Evolutionary conservation across 352 stramenopile species (phyloP).

Genomic region (Phytophthora vignae): DNA sequence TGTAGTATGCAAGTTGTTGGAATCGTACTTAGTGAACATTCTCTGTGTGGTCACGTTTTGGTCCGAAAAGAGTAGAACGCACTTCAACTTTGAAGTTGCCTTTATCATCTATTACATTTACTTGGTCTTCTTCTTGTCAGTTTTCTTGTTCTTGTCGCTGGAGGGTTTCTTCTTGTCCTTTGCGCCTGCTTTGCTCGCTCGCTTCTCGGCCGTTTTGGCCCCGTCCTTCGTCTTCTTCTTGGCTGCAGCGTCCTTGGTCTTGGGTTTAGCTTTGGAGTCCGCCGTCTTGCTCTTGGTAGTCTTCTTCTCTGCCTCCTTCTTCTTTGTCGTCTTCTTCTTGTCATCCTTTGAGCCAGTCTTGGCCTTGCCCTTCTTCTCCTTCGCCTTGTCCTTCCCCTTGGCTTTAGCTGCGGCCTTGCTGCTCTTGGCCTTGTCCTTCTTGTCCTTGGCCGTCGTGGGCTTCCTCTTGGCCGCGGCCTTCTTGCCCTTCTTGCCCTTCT

Average conservation of each 20-base stretch:
- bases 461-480: slow-evolving; percentile 42
- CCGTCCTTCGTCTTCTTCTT: slow-evolving; percentile 41
- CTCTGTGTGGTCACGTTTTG: not conserved
- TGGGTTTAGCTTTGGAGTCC: slow-evolving; percentile 22
- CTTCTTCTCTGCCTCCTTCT: slow-evolving; percentile 27
- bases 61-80: not conserved
- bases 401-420: slow-evolving; percentile 40
- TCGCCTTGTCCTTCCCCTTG: slow-evolving; percentile 30
- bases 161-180: slow-evolving; percentile 30
- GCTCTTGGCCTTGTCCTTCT: slow-evolving; percentile 50
- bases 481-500: slow-evolving; percentile 59
- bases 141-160: slow-evolving; percentile 27
- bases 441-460: slow-evolving; percentile 28
- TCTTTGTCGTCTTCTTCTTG: slow-evolving; percentile 29
- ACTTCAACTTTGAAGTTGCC: slow-evolving; percentile 10
- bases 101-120: slow-evolving; percentile 1
- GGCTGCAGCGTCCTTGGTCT: slow-evolving; percentile 23
- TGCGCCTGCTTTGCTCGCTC: slow-evolving; percentile 17
- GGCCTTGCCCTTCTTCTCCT: slow-evolving; percentile 37
- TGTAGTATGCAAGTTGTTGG: slow-evolving; percentile 12
- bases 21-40: not conserved
- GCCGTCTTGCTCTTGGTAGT: slow-evolving; percentile 4
- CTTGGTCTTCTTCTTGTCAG: slow-evolving; percentile 34
- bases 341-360: slow-evolving; percentile 19
- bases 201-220: slow-evolving; percentile 16